Evolutionary conservation across 2,329 filamentous ascomycete species (phyloP), one percentile per base, ranked within the genome.

Genomic region (Graphilbum ipis-grandicollis): DNA sequence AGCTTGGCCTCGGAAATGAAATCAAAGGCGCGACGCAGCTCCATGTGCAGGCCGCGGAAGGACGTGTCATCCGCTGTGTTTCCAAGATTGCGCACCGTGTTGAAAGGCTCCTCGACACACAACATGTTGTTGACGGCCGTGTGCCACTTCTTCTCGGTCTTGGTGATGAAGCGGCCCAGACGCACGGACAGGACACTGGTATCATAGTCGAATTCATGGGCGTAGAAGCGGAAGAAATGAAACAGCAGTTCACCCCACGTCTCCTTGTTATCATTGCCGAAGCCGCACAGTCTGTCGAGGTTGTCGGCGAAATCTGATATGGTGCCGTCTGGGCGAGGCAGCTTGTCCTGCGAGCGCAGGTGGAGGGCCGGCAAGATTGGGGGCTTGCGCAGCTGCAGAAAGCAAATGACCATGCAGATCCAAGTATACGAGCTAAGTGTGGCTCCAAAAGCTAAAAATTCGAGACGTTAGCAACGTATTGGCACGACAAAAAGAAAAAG

Each of bases 361-460:
- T 96, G 90, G 25, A 98, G 65, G 14, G 81, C 75, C 4, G 90
- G 90, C 18, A 98, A 59, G 38, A 98, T 72, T 0, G 88, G 81
- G 14, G 84, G 81, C 41, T 79, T 68, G 48, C 85, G 75, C 36
- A 84, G 79, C 57, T 98, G 90, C 19, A 98, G 68, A 51, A 96
- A 98, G 47, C 85, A 92, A 52, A 98, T 79, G 46, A 96, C 93
- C 66, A 98, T 74, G 57, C 90, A 98, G 53, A 96, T 96, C 90
- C 90, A 98, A 18, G 90, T 94, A 53, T 98, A 98, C 15, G 90
- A 98, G 56, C 88, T 96, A 41, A 98, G 66, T 7, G 90, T 98
- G 39, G 84, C 86, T 43, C 90, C 86, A 52, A 85, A 84, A 40
- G 81, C 90, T 92, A 52, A 40, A 17, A 15, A 25, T 8, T 25